These are phyloP conservation scores for Heliamphora exappendiculata DNA, from an alignment of 148 eudicot species.

Conservation along the genomic window DNA sequence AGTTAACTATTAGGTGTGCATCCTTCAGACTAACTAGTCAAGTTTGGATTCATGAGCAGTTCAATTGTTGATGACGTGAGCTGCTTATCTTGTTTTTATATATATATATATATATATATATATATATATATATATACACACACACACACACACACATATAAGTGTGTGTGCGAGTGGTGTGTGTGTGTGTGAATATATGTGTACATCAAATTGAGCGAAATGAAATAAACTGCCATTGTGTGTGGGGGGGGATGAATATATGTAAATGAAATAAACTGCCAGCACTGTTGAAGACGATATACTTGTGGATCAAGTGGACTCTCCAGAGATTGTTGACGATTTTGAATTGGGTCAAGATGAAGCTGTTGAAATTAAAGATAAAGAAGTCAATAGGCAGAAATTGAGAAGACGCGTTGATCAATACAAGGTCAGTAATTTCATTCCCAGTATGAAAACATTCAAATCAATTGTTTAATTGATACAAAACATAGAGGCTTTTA, in stretches of 20 bases:
- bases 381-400: slow-evolving; percentile 71
- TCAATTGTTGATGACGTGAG: background rate
- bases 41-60: background rate
- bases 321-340: slow-evolving; percentile 86
- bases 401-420: slow-evolving; percentile 63
- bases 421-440: slow-evolving; percentile 50
- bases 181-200: background rate
- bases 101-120: too few relatives aligned
- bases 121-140: too few relatives aligned
- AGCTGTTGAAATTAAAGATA: slow-evolving; percentile 86
- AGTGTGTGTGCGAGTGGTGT: background rate
- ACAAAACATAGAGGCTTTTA: background rate
- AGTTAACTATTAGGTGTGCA: background rate
- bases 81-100: too few relatives aligned
- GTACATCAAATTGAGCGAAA: background rate
- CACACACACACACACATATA: too few relatives aligned
- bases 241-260: background rate
- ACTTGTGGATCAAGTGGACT: slow-evolving; percentile 72
- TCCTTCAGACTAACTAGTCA: background rate
- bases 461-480: background rate
- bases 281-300: slow-evolving; percentile 93
- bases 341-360: slow-evolving; percentile 92
- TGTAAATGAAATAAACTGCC: slow-evolving; percentile 24
- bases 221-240: slow-evolving; percentile 30
- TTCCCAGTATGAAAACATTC: background rate